Conservation (phyloP, 768 basidiomycete genomes). For the Suillus brevipes region DNA sequence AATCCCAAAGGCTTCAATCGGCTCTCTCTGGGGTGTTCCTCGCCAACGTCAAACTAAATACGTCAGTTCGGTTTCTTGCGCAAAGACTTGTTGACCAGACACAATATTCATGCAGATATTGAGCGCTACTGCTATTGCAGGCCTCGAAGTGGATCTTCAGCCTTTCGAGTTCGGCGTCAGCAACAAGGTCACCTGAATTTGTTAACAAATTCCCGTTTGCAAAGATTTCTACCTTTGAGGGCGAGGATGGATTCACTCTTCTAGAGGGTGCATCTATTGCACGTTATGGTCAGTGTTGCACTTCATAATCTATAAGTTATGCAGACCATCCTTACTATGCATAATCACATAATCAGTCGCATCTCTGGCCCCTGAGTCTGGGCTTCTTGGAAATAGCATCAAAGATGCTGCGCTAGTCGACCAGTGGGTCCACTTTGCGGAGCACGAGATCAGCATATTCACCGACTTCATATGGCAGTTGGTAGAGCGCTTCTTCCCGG, state of each 20-base stretch:
- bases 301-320: too few relatives aligned
- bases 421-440: constrained; percentile 33
- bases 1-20: constrained; percentile 24
- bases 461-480: constrained; percentile 22
- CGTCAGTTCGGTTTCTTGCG: constrained; percentile 16
- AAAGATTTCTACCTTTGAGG: too few relatives aligned
- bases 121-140: constrained; percentile 24
- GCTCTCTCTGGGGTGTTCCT: constrained; percentile 28
- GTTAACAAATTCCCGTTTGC: too few relatives aligned
- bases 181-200: too few relatives aligned
- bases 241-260: too few relatives aligned
- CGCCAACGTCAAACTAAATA: constrained; percentile 30
- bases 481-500: constrained; percentile 17
- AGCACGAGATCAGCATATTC: constrained; percentile 24
- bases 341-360: too few relatives aligned
- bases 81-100: not conserved
- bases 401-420: constrained; percentile 29
- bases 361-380: too few relatives aligned
- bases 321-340: too few relatives aligned
- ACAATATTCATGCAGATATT: constrained; percentile 22
- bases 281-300: too few relatives aligned
- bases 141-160: too few relatives aligned
- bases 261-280: too few relatives aligned
- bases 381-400: constrained; percentile 24
- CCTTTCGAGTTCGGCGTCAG: too few relatives aligned